These are phyloP conservation scores for Dothidotthia symphoricarpi DNA, from an alignment of 2,329 filamentous ascomycete species.

Conservation along the genomic window DNA sequence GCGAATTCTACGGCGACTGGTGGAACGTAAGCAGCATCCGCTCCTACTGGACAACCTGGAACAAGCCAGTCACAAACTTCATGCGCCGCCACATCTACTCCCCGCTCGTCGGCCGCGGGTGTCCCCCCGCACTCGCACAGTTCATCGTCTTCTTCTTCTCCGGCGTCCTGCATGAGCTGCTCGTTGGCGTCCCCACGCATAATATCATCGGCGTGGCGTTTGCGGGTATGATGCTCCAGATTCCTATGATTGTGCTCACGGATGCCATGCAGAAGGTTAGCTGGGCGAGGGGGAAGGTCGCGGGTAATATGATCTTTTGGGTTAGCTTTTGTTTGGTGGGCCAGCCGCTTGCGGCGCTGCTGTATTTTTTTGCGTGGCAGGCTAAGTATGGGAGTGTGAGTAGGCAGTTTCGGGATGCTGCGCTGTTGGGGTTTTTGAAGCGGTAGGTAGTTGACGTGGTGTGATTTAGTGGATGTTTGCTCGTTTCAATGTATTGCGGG, in stretches of 20 bases:
- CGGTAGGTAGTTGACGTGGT: too few relatives aligned
- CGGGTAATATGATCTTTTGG: slow-evolving; percentile 96
- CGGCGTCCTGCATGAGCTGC: slow-evolving; percentile 83
- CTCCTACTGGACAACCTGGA: slow-evolving; percentile 94
- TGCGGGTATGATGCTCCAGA: slow-evolving; percentile 86
- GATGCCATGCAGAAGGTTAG: slow-evolving; percentile 75
- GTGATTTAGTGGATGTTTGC: too few relatives aligned
- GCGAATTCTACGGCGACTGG: slow-evolving; percentile 96
- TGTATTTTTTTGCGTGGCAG: slow-evolving; percentile 99
- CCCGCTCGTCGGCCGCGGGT: slow-evolving; percentile 81
- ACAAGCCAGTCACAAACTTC: slow-evolving; percentile 94
- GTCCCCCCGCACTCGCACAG: slow-evolving; percentile 68
- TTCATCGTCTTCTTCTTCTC: slow-evolving; percentile 84
- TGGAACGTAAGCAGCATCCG: slow-evolving; percentile 84
- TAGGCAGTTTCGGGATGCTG: slow-evolving; percentile 21
- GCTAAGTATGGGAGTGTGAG: slow-evolving; percentile 89
- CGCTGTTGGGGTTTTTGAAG: too few relatives aligned
- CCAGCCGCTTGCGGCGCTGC: slow-evolving; percentile 84
- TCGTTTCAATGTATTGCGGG: too few relatives aligned
- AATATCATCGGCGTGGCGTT: slow-evolving; percentile 93
- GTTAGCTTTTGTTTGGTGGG: slow-evolving; percentile 92
- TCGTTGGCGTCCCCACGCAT: slow-evolving; percentile 92
- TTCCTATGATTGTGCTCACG: slow-evolving; percentile 82
- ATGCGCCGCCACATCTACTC: slow-evolving; percentile 94
- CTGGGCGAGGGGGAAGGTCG: slow-evolving; percentile 69